These are phyloP conservation scores for Daldinia loculata DNA, from an alignment of 495 filamentous ascomycete species.

Conservation along the genomic window DNA sequence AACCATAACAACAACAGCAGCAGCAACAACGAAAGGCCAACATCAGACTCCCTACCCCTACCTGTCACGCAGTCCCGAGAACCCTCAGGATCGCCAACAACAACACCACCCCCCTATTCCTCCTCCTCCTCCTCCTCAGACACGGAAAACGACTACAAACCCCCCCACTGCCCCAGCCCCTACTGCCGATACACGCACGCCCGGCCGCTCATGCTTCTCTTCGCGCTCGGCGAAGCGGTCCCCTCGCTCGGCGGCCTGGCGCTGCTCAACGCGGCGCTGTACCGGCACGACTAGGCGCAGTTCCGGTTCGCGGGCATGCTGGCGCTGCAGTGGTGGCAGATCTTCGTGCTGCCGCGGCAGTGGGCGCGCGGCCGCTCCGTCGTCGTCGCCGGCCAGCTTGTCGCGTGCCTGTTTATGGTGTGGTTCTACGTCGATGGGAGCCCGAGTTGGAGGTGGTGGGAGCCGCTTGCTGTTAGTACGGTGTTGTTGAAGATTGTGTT, in stretches of 20 bases:
- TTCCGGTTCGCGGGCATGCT: slow-evolving; percentile 31
- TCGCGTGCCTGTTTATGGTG: slow-evolving; percentile 36
- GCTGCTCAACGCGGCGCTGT: slow-evolving; percentile 25
- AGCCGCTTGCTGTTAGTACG: slow-evolving; percentile 27
- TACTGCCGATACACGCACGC: slow-evolving; percentile 32
- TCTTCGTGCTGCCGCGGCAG: slow-evolving; percentile 36
- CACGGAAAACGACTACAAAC: not conserved
- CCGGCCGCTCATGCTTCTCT: slow-evolving; percentile 28
- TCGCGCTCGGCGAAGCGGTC: slow-evolving; percentile 25
- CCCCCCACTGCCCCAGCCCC: slow-evolving; percentile 24
- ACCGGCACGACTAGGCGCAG: slow-evolving; percentile 27
- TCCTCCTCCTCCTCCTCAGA: not conserved
- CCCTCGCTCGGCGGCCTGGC: slow-evolving; percentile 12
- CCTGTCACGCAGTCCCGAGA: not conserved
- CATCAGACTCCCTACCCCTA: not conserved
- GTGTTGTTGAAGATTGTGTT: slow-evolving; percentile 40
- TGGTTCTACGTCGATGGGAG: slow-evolving; percentile 34
- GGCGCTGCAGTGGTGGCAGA: slow-evolving; percentile 38
- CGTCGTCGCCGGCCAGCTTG: slow-evolving; percentile 24
- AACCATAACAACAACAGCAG: too few relatives aligned
- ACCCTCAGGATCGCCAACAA: not conserved
- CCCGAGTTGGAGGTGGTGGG: slow-evolving; percentile 30
- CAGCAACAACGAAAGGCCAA: not conserved
- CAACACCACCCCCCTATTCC: not conserved
- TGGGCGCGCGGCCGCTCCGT: slow-evolving; percentile 16